These are phyloP conservation scores for Sanguinoderma infundibulare DNA, from an alignment of 1,284 basidiomycete species.

Conservation along the genomic window DNA sequence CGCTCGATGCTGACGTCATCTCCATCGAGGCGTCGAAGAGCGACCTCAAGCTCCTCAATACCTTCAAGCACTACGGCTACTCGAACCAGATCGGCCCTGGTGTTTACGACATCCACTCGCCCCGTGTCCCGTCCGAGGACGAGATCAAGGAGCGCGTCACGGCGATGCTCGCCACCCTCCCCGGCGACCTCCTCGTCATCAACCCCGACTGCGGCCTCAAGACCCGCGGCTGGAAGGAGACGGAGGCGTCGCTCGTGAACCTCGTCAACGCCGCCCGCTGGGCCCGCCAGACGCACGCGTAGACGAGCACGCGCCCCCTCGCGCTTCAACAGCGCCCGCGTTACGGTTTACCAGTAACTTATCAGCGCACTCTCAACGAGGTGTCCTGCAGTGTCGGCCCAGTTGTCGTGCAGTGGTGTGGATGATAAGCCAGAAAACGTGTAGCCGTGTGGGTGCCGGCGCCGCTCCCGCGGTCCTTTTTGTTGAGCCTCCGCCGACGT, in stretches of 20 bases:
- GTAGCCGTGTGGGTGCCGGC: conserved; percentile 28
- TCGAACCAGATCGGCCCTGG: conserved; percentile 98
- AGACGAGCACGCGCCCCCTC: conserved; percentile 46
- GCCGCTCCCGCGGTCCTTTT: conserved; percentile 6
- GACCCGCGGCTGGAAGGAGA: conserved; percentile 97
- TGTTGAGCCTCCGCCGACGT: conserved; percentile 9
- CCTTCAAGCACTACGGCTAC: conserved; percentile 96
- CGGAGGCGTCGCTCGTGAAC: conserved; percentile 88
- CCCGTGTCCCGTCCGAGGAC: conserved; percentile 92
- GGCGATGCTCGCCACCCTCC: conserved; percentile 83
- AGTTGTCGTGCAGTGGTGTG: conserved; percentile 39
- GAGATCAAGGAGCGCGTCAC: conserved; percentile 96
- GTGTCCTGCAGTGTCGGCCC: conserved; percentile 36
- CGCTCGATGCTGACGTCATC: conserved; percentile 98
- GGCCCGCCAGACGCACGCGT: conserved; percentile 84
- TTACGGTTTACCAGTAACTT: conserved; percentile 45
- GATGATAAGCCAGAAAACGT: conserved; percentile 31
- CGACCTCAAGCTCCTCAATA: conserved; percentile 95
- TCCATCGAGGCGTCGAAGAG: conserved; percentile 99
- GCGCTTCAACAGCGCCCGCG: conserved; percentile 91
- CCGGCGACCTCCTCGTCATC: conserved; percentile 83
- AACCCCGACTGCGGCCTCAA: conserved; percentile 95
- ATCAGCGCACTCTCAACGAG: conserved; percentile 41
- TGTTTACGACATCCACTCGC: conserved; percentile 99
- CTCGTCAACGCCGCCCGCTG: conserved; percentile 90